A percentile compares a stretch with the other conserved stretches of the same genome.
Conservation (phyloP, 352 stramenopile species). For the Globisporangium cylindrosporum region DNA sequence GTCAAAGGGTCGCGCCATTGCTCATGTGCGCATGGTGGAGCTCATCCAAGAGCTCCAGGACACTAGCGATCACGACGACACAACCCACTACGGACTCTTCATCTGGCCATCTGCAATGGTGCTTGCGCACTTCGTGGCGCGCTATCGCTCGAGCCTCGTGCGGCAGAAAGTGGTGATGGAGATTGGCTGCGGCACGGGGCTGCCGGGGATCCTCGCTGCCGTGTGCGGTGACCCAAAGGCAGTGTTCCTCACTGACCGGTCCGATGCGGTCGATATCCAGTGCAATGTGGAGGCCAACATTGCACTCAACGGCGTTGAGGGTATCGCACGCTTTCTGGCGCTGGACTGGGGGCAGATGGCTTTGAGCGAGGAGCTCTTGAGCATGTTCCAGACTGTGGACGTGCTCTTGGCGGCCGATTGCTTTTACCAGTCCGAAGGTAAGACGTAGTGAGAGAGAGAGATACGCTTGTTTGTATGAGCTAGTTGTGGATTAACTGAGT, state of each 20-base stretch:
- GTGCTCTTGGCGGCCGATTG: constrained; percentile 63
- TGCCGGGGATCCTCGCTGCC: constrained; percentile 59
- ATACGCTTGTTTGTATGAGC: background rate
- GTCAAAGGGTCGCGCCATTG: background rate
- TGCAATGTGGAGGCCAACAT: constrained; percentile 59
- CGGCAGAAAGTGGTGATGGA: constrained; percentile 49
- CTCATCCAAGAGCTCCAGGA: constrained; percentile 48
- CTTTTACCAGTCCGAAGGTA: constrained; percentile 69
- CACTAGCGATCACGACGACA: constrained; percentile 1
- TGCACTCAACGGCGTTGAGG: constrained; percentile 35
- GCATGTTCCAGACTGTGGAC: constrained; percentile 35
- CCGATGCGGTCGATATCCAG: constrained; percentile 39
- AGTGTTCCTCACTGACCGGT: constrained; percentile 55
- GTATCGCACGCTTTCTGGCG: constrained; percentile 34
- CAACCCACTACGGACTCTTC: constrained; percentile 57
- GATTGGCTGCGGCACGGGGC: constrained; percentile 60
- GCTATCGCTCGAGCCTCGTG: constrained; percentile 24
- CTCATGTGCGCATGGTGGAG: constrained; percentile 49
- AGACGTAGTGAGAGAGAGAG: background rate
- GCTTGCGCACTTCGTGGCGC: constrained; percentile 48
- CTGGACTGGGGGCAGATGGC: constrained; percentile 48
- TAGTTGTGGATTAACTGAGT: background rate
- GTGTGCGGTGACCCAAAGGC: constrained; percentile 32
- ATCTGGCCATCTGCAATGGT: constrained; percentile 59
- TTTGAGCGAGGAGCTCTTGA: constrained; percentile 24